A percentile compares a stretch with the other conserved stretches of the same genome.
These are phyloP conservation scores for Pharnaceum exiguum DNA, from an alignment of 148 eudicot species.

Conservation along the genomic window DNA sequence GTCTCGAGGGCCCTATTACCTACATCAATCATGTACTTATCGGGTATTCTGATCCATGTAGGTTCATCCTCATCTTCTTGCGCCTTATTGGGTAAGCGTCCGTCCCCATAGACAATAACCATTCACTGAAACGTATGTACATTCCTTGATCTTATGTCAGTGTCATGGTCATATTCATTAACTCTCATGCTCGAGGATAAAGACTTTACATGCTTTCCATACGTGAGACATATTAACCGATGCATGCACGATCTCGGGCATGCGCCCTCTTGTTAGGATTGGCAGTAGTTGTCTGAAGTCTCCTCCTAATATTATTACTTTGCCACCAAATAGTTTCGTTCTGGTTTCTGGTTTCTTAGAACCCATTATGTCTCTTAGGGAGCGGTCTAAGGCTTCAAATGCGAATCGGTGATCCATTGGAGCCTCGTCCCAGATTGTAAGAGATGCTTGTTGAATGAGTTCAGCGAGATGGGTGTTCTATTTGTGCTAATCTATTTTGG, in stretches of 20 bases:
- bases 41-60: constrained; percentile 8
- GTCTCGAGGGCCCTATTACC: too few species aligned
- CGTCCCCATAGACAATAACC: constrained; percentile 9
- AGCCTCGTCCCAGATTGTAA: constrained; percentile 13
- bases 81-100: not conserved
- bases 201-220: not conserved
- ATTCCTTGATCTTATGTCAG: not conserved
- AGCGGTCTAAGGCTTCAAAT: constrained; percentile 10
- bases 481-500: too few species aligned
- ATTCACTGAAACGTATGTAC: constrained; percentile 3
- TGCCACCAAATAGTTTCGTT: constrained; percentile 1
- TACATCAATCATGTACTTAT: not conserved
- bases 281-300: constrained; percentile 10
- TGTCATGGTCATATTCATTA: not conserved
- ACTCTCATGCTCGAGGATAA: constrained; percentile 3
- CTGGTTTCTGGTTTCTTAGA: not conserved
- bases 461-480: not conserved
- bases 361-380: constrained; percentile 4
- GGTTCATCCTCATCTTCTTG: not conserved
- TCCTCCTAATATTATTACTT: not conserved
- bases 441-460: not conserved
- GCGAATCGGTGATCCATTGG: constrained; percentile 9
- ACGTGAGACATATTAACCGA: not conserved
- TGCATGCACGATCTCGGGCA: not conserved
- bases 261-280: not conserved